These are phyloP conservation scores for Luffa acutangula DNA, from an alignment of 306 rosid genomes.

Conservation along the genomic window DNA sequence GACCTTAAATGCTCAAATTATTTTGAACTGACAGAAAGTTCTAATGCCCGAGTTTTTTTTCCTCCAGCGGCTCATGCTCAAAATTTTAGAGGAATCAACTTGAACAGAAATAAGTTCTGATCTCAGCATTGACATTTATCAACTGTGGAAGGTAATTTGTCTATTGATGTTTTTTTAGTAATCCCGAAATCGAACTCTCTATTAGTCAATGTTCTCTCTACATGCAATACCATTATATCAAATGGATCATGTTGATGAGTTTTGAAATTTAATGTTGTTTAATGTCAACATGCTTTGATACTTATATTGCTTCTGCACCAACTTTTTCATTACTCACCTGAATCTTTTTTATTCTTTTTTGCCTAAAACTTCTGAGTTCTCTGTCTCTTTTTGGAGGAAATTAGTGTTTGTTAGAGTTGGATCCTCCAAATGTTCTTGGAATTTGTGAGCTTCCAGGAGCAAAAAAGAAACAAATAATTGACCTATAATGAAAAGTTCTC, in stretches of 20 bases:
- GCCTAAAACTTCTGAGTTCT: background rate
- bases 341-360: background rate
- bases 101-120: conserved; percentile 16
- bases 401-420: background rate
- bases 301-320: background rate
- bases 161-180: background rate
- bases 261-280: background rate
- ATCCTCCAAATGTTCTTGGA: background rate
- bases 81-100: conserved; percentile 29
- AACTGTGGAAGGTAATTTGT: conserved; percentile 46
- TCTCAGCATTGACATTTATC: conserved; percentile 16
- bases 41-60: conserved; percentile 2
- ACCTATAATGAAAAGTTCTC: background rate
- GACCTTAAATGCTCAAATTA: background rate
- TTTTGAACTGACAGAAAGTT: background rate
- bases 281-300: background rate
- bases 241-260: background rate
- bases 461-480: background rate
- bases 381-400: background rate
- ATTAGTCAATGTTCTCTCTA: background rate
- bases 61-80: conserved; percentile 50
- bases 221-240: background rate
- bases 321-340: background rate
- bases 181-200: background rate
- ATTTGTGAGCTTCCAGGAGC: background rate